Evolutionary conservation across 805 yeast genomes (phyloP).

Genomic region (Ascoidea asiatica): DNA sequence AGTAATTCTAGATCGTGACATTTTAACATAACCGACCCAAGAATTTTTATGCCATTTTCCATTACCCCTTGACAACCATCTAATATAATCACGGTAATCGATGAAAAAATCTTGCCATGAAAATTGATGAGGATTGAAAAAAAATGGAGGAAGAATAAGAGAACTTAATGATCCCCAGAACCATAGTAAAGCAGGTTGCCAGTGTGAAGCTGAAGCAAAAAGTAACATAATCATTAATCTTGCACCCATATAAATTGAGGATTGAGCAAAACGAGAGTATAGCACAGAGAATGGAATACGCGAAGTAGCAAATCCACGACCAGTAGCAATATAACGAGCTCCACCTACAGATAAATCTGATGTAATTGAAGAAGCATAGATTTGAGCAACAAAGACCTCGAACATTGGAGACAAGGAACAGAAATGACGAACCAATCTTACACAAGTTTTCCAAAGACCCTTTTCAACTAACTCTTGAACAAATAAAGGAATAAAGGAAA

Average conservation of each 20-base stretch:
- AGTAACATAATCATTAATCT: constrained; percentile 60
- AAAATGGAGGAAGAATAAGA: constrained; percentile 80
- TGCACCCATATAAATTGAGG: constrained; percentile 76
- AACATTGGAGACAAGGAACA: constrained; percentile 65
- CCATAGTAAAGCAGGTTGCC: constrained; percentile 94
- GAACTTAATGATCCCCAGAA: constrained; percentile 92
- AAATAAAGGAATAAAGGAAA: constrained; percentile 66
- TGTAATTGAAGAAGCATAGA: constrained; percentile 57
- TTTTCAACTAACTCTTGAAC: constrained; percentile 74
- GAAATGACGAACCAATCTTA: constrained; percentile 57
- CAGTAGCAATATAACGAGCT: constrained; percentile 77
- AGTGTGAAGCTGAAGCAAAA: constrained; percentile 61
- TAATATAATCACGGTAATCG: constrained; percentile 87
- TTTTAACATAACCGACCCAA: constrained; percentile 75
- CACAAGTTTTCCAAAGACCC: constrained; percentile 65
- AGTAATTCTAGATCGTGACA: constrained; percentile 73
- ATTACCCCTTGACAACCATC: constrained; percentile 88
- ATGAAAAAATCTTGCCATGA: constrained; percentile 92
- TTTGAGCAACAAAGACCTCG: constrained; percentile 74
- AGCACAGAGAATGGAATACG: constrained; percentile 65
- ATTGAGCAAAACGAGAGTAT: constrained; percentile 68
- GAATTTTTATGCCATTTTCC: constrained; percentile 81
- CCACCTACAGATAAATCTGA: constrained; percentile 74
- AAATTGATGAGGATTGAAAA: constrained; percentile 97
- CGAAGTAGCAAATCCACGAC: constrained; percentile 77